Evolutionary conservation across 495 filamentous ascomycete species (phyloP), one percentile per base, ranked within the genome.

Genomic region (Talaromyces thailandensis): DNA sequence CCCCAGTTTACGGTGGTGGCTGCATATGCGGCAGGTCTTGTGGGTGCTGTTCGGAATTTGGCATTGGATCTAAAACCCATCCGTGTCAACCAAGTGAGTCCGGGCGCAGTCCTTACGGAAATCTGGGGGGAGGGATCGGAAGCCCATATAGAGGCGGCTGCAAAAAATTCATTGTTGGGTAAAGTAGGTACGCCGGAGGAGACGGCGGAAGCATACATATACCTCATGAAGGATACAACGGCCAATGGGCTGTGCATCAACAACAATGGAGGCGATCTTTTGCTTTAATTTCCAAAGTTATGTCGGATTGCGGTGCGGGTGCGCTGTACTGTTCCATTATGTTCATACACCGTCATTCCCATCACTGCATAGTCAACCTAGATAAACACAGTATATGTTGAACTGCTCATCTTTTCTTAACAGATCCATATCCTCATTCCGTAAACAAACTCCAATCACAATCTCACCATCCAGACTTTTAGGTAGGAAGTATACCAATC

Each of bases 191-290:
- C 57, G 40, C 73, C 79, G n/a, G 81, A 84, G 69, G 85, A 88
- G 70, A 76, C 85, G 12, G 87, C 84, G 2, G 85, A 89, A 76
- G 81, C 82, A 31, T 91, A 88, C 74, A 60, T 88, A 37, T 88
- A 82, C 68, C 68, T 82, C n/a, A 81, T 88, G 83, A 81, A 78
- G 70, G 85, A 88, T 69, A 65, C 64, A 24, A 81, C 80, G 71
- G 72, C 70, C 14, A 84, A 81, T 6, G 84, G 82, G 12, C 12
- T n/a, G 3, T 6, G 29, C 6, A 57, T 62, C 31, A 50, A 37
- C 31, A 56, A 26, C 5, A 48, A 24, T 43, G 51, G 61, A 6
- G 61, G 61, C 1, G 24, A 28, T 18, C 24, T 62, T 18, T 40
- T 62, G 60, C 21, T 37, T 4, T 18, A 4, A 48, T 48, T 21